phyloP scores from a whole-genome alignment of 2,329 filamentous ascomycete species.

The Nothophoma quercina region DNA sequence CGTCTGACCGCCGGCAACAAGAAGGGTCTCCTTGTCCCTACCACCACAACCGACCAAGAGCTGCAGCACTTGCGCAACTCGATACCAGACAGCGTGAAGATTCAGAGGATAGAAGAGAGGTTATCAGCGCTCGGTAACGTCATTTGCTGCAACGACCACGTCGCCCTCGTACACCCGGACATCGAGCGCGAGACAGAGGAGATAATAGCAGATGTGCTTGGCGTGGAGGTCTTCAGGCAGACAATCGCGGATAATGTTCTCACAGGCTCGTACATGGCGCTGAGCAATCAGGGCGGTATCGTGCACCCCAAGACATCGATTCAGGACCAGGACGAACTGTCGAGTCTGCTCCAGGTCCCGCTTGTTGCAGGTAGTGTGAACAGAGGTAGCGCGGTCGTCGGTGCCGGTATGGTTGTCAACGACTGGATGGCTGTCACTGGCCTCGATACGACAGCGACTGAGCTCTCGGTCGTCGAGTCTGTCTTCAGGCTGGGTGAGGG shows the following conservation, averaged over 20 bases:
- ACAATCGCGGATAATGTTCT: slow-evolving; percentile 97
- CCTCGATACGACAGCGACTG: slow-evolving; percentile 94
- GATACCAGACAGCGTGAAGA: slow-evolving; percentile 88
- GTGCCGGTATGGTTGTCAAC: slow-evolving; percentile 95
- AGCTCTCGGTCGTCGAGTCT: slow-evolving; percentile 93
- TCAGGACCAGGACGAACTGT: slow-evolving; percentile 97
- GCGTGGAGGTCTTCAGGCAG: slow-evolving; percentile 90
- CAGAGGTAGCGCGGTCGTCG: slow-evolving; percentile 91
- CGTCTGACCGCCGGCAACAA: slow-evolving; percentile 96
- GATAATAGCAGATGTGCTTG: slow-evolving; percentile 93
- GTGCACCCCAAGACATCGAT: slow-evolving; percentile 97
- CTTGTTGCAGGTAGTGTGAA: slow-evolving; percentile 95
- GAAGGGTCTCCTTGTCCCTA: slow-evolving; percentile 95
- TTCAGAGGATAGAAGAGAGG: slow-evolving; percentile 97
- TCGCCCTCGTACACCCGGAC: slow-evolving; percentile 94
- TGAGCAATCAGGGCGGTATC: slow-evolving; percentile 94
- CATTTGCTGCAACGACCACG: slow-evolving; percentile 95
- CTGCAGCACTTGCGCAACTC: slow-evolving; percentile 96
- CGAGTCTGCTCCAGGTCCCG: slow-evolving; percentile 90
- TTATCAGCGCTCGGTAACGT: slow-evolving; percentile 96
- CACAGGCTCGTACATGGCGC: slow-evolving; percentile 93
- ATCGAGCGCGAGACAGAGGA: slow-evolving; percentile 98
- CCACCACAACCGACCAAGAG: slow-evolving; percentile 96
- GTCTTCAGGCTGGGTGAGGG: slow-evolving; percentile 95
- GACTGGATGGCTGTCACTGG: slow-evolving; percentile 95